A percentile compares a stretch with the other conserved stretches of the same genome.
phyloP scores from a whole-genome alignment of 176 grass and related monocot species.

The Ensete glaucum region DNA sequence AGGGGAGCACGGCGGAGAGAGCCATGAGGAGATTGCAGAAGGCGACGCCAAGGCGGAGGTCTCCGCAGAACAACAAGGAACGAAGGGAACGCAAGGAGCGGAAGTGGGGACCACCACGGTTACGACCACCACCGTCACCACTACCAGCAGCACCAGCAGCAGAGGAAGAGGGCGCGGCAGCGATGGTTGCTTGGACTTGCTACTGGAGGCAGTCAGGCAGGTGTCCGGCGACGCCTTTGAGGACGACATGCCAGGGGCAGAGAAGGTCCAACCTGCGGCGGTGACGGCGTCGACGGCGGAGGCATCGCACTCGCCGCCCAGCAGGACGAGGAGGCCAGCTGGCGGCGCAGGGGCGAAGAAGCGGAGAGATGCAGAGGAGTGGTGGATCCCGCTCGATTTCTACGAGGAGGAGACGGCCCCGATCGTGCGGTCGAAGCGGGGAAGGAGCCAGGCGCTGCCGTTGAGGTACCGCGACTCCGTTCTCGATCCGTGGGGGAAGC shows the following conservation, averaged over 20 bases:
- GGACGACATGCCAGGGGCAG: not conserved
- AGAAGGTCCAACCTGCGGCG: not conserved
- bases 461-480: conserved; percentile 24
- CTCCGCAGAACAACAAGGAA: not conserved
- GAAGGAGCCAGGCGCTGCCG: conserved; percentile 19
- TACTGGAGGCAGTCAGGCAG: conserved; percentile 19
- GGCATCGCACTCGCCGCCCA: not conserved
- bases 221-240: conserved; percentile 18
- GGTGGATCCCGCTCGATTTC: conserved; percentile 11
- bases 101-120: not conserved
- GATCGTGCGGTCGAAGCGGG: conserved; percentile 26
- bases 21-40: conserved; percentile 3
- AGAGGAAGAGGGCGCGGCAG: not conserved
- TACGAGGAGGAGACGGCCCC: conserved; percentile 24
- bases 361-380: conserved; percentile 1
- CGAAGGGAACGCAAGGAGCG: not conserved
- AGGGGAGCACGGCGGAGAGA: not conserved
- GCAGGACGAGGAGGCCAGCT: not conserved
- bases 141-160: not conserved
- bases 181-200: not conserved
- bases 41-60: not conserved
- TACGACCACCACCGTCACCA: not conserved
- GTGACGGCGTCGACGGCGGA: no score
- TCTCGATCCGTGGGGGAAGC: conserved; percentile 21
- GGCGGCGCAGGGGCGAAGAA: not conserved